A percentile compares a stretch with the other conserved stretches of the same genome.
Evolutionary conservation across 495 filamentous ascomycete species (phyloP).

Genomic region (Cryomyces antarcticus): DNA sequence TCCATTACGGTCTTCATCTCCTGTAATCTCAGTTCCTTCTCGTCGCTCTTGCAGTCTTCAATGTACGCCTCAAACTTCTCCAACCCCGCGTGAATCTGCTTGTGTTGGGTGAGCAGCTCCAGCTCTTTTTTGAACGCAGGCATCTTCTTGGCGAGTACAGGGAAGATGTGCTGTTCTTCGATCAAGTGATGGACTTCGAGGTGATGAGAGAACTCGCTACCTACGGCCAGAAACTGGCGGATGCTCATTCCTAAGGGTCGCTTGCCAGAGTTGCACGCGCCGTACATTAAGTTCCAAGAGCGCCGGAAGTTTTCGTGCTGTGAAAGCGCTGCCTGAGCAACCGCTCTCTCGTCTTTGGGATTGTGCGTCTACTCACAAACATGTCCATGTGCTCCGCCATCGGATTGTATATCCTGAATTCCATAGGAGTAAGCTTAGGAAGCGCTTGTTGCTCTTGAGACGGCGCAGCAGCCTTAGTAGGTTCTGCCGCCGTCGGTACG

Average conservation of each 20-base stretch:
- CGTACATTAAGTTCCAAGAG: conserved; percentile 48
- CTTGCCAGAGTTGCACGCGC: conserved; percentile 30
- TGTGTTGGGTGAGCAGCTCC: conserved; percentile 59
- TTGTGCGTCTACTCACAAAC: conserved; percentile 28
- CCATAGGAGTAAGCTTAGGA: conserved; percentile 29
- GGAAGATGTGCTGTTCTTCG: conserved; percentile 71
- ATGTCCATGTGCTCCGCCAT: conserved; percentile 62
- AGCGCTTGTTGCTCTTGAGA: conserved; percentile 1
- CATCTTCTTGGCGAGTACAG: conserved; percentile 57
- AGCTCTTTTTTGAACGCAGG: conserved; percentile 50
- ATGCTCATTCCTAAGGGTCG: conserved; percentile 38
- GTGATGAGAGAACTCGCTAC: conserved; percentile 42
- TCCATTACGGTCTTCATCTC: conserved; percentile 55
- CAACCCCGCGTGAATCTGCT: conserved; percentile 60
- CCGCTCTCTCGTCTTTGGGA: neutral
- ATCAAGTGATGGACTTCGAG: conserved; percentile 64
- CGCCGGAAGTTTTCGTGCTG: conserved; percentile 61
- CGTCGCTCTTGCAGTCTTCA: conserved; percentile 36
- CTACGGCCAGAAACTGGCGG: conserved; percentile 40
- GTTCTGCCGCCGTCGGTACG: neutral
- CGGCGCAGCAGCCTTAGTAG: neutral
- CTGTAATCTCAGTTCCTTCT: conserved; percentile 44
- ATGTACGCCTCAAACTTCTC: conserved; percentile 55
- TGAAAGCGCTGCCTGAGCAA: neutral
- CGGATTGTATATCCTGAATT: conserved; percentile 48